These are phyloP conservation scores for Solanum lycopersicoides DNA, from an alignment of 257 asterid species.

Conservation along the genomic window DNA sequence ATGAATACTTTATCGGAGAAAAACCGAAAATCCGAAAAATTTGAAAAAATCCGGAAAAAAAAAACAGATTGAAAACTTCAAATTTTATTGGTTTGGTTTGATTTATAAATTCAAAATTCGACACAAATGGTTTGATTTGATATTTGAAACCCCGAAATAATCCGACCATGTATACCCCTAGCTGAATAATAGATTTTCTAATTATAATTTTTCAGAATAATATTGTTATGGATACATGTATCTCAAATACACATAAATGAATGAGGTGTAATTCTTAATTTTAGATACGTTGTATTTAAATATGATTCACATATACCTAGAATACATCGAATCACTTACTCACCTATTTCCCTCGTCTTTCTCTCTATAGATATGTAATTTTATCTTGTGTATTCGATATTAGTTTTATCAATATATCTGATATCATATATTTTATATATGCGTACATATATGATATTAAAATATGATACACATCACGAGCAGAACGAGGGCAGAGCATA, in stretches of 20 bases:
- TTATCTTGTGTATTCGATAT: not conserved
- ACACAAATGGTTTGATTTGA: too few species aligned
- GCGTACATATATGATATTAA: not conserved
- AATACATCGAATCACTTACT: too few species aligned
- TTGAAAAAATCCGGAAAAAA: too few species aligned
- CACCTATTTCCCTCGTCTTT: not conserved
- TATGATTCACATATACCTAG: not conserved
- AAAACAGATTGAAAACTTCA: too few species aligned
- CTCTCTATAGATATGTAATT: not conserved
- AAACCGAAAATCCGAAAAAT: too few species aligned
- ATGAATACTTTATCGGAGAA: too few species aligned
- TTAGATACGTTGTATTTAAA: not conserved
- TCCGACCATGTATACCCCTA: too few species aligned
- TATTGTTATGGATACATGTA: not conserved
- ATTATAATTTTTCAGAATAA: not conserved
- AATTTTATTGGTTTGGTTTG: too few species aligned
- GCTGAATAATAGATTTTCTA: not conserved
- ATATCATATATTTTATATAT: too few species aligned
- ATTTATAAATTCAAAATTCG: too few species aligned
- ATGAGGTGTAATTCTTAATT: too few species aligned
- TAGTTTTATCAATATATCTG: not conserved
- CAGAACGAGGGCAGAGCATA: not conserved
- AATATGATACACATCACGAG: not conserved
- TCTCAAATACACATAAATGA: not conserved
- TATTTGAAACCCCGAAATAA: too few species aligned